These are phyloP conservation scores for Puya raimondii DNA, from an alignment of 176 grass and related monocot species.

Conservation along the genomic window DNA sequence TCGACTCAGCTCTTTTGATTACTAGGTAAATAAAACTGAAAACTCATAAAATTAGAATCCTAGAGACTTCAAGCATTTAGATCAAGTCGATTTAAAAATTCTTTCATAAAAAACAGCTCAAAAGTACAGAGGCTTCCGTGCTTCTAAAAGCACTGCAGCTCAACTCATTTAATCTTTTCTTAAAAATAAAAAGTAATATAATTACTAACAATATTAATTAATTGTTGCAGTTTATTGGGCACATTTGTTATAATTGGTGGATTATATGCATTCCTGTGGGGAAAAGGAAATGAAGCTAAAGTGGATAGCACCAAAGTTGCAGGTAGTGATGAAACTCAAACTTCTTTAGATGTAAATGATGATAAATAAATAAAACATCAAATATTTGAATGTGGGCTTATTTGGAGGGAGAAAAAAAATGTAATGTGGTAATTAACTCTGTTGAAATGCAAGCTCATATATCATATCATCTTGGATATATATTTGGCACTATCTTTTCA, in stretches of 20 bases:
- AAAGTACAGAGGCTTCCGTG: not conserved
- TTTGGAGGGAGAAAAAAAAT: too few species aligned
- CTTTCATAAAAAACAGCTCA: not conserved
- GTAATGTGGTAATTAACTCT: too few species aligned
- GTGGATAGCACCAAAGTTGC: not conserved
- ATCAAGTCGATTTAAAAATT: too few species aligned
- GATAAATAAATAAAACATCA: too few species aligned
- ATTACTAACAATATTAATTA: not conserved
- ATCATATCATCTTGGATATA: not conserved
- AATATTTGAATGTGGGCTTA: too few species aligned
- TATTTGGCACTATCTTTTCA: not conserved
- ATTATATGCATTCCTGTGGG: constrained; percentile 43
- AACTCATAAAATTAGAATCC: too few species aligned
- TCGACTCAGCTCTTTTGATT: too few species aligned
- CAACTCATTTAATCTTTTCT: too few species aligned
- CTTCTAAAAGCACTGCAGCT: too few species aligned
- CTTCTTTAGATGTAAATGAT: too few species aligned
- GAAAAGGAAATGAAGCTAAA: constrained; percentile 25
- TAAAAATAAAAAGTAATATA: not conserved
- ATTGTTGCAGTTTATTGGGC: constrained; percentile 24
- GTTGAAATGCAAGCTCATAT: not conserved
- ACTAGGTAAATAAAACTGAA: too few species aligned
- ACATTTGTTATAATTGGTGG: constrained; percentile 27
- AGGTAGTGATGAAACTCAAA: not conserved
- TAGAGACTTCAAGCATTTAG: too few species aligned